These are phyloP conservation scores for Mycena sp. DNA, from an alignment of 1,284 basidiomycete genomes.

Conservation along the genomic window DNA sequence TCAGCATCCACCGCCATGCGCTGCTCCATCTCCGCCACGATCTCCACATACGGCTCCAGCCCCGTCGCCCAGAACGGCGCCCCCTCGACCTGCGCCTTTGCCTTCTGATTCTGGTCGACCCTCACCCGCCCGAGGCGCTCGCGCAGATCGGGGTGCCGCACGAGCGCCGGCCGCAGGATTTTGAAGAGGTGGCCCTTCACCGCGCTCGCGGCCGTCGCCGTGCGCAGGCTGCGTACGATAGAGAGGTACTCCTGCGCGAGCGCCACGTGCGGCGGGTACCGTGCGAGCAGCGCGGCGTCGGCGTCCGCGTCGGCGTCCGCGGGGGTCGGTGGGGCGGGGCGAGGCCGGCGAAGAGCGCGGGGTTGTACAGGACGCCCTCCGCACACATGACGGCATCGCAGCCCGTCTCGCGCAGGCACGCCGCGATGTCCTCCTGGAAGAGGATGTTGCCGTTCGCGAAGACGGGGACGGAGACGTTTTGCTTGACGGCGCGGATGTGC, in stretches of 20 bases:
- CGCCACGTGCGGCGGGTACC: conserved; percentile 68
- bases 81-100: conserved; percentile 39
- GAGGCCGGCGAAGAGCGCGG: conserved; percentile 76
- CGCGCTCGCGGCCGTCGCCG: conserved; percentile 77
- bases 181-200: conserved; percentile 96
- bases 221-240: conserved; percentile 80
- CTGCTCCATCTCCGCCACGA: conserved; percentile 74
- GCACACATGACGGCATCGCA: conserved; percentile 96
- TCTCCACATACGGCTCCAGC: conserved; percentile 63
- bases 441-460: conserved; percentile 99
- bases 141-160: conserved; percentile 76
- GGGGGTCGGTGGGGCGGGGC: conserved; percentile 22
- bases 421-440: conserved; percentile 81
- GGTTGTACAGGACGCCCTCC: conserved; percentile 96
- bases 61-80: conserved; percentile 33
- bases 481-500: conserved; percentile 87
- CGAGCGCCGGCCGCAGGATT: conserved; percentile 84
- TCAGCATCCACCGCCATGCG: conserved; percentile 63
- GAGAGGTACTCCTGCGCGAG: conserved; percentile 90
- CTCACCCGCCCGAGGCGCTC: conserved; percentile 65
- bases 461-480: conserved; percentile 90
- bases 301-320: conserved; percentile 33
- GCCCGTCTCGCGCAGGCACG: conserved; percentile 84
- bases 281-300: conserved; percentile 41
- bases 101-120: conserved; percentile 44